Percentiles rank a stretch among this genome's conserved stretches.
Evolutionary conservation across 2,329 filamentous ascomycete genomes (phyloP).

Genomic region (Calonectria honghensis): DNA sequence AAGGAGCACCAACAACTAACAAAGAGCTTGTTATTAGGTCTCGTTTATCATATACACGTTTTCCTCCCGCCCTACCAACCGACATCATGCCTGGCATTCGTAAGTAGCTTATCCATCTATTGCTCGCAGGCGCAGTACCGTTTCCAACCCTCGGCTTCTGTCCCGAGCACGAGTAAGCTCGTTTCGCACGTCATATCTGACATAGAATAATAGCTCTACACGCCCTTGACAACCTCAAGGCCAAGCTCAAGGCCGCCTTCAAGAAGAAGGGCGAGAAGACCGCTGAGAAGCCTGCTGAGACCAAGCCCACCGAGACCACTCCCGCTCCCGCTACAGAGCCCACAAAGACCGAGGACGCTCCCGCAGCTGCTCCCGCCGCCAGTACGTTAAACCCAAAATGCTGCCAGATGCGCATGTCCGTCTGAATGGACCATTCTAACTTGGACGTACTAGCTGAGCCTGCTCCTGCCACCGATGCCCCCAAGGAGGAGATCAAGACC

Average conservation of each 20-base stretch:
- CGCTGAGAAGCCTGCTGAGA: slow-evolving; percentile 40
- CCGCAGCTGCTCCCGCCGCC: slow-evolving; percentile 55
- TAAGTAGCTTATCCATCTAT: slow-evolving; percentile 60
- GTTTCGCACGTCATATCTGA: slow-evolving; percentile 31
- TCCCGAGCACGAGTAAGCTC: not conserved
- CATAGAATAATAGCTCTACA: slow-evolving; percentile 63
- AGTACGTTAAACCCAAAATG: slow-evolving; percentile 52
- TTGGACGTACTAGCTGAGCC: slow-evolving; percentile 49
- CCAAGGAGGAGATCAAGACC: slow-evolving; percentile 52
- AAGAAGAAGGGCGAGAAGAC: slow-evolving; percentile 66
- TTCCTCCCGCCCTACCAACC: slow-evolving; percentile 19
- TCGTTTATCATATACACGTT: not conserved
- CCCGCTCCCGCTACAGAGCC: slow-evolving; percentile 57
- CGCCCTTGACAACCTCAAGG: slow-evolving; percentile 73
- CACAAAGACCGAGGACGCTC: slow-evolving; percentile 60
- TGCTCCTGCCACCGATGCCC: slow-evolving; percentile 53
- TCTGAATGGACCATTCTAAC: slow-evolving; percentile 40
- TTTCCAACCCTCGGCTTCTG: not conserved
- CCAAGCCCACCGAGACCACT: slow-evolving; percentile 51
- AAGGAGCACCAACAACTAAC: slow-evolving; percentile 41
- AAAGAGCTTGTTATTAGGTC: slow-evolving; percentile 31
- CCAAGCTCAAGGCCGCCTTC: slow-evolving; percentile 73
- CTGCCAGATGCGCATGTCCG: slow-evolving; percentile 27
- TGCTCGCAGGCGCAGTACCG: not conserved
- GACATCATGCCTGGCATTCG: slow-evolving; percentile 72